These are phyloP conservation scores for Linnemannia schmuckeri DNA, from an alignment of 192 early-diverging fungal species.

Conservation along the genomic window DNA sequence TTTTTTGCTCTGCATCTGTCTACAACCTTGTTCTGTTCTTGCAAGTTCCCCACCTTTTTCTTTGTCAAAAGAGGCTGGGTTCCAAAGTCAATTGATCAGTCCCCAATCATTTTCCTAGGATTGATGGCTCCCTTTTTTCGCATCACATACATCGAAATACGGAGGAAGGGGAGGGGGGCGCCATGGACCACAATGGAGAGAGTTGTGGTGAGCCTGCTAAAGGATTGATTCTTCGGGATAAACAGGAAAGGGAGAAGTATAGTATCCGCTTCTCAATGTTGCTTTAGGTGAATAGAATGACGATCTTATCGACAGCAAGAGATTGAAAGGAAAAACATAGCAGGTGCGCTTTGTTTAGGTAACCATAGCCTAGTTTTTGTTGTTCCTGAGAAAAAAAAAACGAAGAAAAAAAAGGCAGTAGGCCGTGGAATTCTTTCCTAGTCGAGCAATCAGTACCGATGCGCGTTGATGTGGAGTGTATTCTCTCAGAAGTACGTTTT, in stretches of 20 bases:
- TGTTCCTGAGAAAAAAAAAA: constrained; percentile 2
- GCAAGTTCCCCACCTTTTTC: background rate
- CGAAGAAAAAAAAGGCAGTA: background rate
- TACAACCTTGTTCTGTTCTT: background rate
- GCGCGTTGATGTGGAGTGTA: background rate
- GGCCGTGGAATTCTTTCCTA: background rate
- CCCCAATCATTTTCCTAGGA: background rate
- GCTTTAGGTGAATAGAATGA: background rate
- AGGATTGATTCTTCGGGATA: background rate
- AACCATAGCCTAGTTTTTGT: background rate
- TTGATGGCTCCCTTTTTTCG: background rate
- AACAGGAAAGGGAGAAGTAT: background rate
- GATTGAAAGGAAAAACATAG: background rate
- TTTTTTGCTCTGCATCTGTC: background rate
- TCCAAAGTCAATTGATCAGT: background rate
- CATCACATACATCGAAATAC: background rate
- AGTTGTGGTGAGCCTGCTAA: background rate
- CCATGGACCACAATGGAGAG: background rate
- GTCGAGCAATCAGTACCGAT: background rate
- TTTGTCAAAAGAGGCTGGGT: background rate
- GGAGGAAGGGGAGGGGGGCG: background rate
- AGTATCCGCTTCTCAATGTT: background rate
- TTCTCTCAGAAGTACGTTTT: background rate
- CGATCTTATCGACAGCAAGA: background rate
- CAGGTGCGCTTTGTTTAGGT: background rate